Evolutionary conservation across 306 rosid genomes (phyloP).

Genomic region (Pueraria montana): DNA sequence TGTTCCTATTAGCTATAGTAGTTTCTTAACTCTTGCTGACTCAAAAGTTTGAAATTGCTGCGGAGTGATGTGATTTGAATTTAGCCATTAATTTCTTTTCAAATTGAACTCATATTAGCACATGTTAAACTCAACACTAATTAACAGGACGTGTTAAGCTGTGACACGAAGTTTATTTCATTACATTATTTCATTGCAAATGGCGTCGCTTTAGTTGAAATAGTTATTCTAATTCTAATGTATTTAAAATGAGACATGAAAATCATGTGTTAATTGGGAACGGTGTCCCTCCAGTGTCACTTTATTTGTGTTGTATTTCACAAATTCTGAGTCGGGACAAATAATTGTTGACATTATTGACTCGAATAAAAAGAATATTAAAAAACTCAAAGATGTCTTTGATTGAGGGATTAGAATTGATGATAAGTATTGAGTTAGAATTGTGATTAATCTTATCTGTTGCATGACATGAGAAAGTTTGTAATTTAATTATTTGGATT

Average conservation of each 20-base stretch:
- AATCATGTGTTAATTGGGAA: conserved; percentile 8
- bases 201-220: neutral
- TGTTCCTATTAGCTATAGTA: neutral
- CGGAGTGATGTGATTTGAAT: neutral
- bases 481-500: neutral
- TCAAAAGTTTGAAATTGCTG: neutral
- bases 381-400: neutral
- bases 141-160: neutral
- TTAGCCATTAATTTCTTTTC: neutral
- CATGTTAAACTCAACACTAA: neutral
- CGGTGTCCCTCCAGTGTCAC: neutral
- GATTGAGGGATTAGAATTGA: neutral
- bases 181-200: neutral
- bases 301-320: neutral
- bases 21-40: neutral
- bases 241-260: neutral
- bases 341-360: conserved; percentile 11
- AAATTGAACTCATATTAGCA: neutral
- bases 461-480: neutral
- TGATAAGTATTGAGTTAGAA: neutral
- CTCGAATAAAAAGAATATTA: neutral
- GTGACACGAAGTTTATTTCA: neutral
- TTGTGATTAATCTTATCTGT: neutral
- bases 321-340: neutral
- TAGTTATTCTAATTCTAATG: neutral